phyloP scores from a whole-genome alignment of 2,329 filamentous ascomycete species.

The Escovopsis sp. region DNA sequence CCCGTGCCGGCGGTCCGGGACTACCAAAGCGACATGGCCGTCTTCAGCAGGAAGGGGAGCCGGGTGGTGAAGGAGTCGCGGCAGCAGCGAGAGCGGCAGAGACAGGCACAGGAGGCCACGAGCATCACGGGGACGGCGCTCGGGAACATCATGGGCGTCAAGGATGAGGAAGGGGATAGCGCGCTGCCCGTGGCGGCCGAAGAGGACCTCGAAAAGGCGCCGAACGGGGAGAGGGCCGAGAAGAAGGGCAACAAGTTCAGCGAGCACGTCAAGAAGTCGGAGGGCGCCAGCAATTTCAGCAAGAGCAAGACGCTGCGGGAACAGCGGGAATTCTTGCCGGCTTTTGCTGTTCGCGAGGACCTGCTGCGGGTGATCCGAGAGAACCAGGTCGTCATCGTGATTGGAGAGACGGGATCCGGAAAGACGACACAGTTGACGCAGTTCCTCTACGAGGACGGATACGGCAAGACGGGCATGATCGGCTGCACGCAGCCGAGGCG shows the following conservation, averaged over 20 bases:
- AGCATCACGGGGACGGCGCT: constrained; percentile 82
- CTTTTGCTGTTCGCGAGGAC: constrained; percentile 92
- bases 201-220: constrained; percentile 43
- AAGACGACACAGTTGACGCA: constrained; percentile 97
- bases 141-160: constrained; percentile 90
- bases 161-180: constrained; percentile 84
- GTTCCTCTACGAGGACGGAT: constrained; percentile 91
- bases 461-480: constrained; percentile 75
- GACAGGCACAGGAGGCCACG: constrained; percentile 88
- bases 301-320: constrained; percentile 80
- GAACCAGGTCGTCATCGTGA: constrained; percentile 93
- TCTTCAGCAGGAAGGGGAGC: constrained; percentile 91
- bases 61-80: constrained; percentile 81
- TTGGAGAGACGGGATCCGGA: constrained; percentile 92
- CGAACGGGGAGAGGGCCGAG: constrained; percentile 3
- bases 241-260: constrained; percentile 59
- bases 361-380: constrained; percentile 82
- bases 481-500: constrained; percentile 91
- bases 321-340: constrained; percentile 83
- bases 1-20: constrained; percentile 87
- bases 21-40: constrained; percentile 95
- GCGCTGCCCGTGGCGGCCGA: constrained; percentile 63
- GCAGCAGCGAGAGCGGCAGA: constrained; percentile 83
- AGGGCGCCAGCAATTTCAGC: constrained; percentile 81
- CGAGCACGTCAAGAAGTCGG: constrained; percentile 72